Base-by-base conservation (phyloP, 2,329 filamentous ascomycete genomes). In the Penicillium palitans region DNA sequence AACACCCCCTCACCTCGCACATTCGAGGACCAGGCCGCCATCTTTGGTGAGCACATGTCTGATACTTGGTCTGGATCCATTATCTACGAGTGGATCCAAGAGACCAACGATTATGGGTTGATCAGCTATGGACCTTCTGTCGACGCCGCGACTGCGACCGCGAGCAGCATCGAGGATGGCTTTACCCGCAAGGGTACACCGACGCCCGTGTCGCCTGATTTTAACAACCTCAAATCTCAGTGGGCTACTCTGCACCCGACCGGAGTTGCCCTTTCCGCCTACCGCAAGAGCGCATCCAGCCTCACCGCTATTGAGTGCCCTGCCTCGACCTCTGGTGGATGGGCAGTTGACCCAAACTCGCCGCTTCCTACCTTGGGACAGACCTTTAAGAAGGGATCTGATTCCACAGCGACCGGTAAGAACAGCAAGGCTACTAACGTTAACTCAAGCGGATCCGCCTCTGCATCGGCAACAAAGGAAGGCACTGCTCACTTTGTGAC, bases 21-120 rank as follows among this genome's bases (percentile, higher is more conserved):
- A 7, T 80, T 80, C 58, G 67, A 71, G n/a, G 78, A 96, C 70
- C 90, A 95, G 74, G 81, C 83, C 41, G 87, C 90, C 50, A 90
- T 96, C 66, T 89, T 95, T 67, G 88, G 90, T 44, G 66, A 81
- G 0, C 76, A 90, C 3, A 96, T 96, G 91, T 77, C 83, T 6
- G 79, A 81, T 57, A 83, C 80, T 29, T 88, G 84, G 82, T 92
- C 89, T 52, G 91, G 91, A 55, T 83, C 90, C 53, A 92, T 96
- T 62, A 82, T 96, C 64, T 96, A 96, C 76, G 91, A 96, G 72
- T 96, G 91, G 91, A 91, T 96, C 62, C 79, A 93, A 71, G 91
- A 96, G 75, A 80, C 83, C 51, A 96, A 96, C 74, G 76, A 90
- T 68, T 96, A 96, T 74, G 91, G 91, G 40, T 80, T 96, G 37